Evolutionary conservation across 495 filamentous ascomycete genomes (phyloP), one percentile per base, ranked within the genome.

Genomic region (Cercophora sp.): DNA sequence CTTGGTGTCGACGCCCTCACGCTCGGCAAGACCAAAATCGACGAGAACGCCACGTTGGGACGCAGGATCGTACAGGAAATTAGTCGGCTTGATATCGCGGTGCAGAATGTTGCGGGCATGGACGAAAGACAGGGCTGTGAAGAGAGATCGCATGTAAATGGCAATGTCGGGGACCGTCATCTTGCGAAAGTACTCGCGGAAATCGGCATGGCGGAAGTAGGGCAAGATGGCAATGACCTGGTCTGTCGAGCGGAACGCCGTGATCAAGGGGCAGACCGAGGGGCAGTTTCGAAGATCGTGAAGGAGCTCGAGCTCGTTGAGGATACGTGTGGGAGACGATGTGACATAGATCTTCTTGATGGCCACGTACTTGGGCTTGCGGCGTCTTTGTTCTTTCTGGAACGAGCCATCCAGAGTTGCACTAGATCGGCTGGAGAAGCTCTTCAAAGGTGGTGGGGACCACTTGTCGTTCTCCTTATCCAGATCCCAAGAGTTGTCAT

Each of bases 341-440:
- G 93, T 99, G 48, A 96, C 93, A 64, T 97, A 97, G 57, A 99
- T 97, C 70, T 97, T 97, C 70, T 99, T 99, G 67, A 99, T 85
- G 20, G 93, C 93, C 34, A 99, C 93, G 61, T 84, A 96, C 62
- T 85, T 87, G 15, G 85, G 79, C 44, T 66, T 71, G 20, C 75
- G 71, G 23, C 71, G 69, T 9, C 47, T 63, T 40, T 51, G 61
- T 52, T 47, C 18, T 13, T 2, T 43, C 8, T 39, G n/a, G 16
- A 45, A 47, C 15, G 13, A 41, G 39, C 27, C 48, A 51, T 55
- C 57, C 26, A 56, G 26, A 29, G 59, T 57, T 15, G 62, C 67
- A 11, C 52, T 58, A 39, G 47, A 74, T 31, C 53, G 58, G 59
- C 41, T 51, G 10, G 20, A 32, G 39, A 46, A 56, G 27, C 63